Percentiles rank a stretch among this genome's conserved stretches.
These are phyloP conservation scores for Linnemannia elongata DNA, from an alignment of 192 early-diverging fungal genomes.

Conservation along the genomic window DNA sequence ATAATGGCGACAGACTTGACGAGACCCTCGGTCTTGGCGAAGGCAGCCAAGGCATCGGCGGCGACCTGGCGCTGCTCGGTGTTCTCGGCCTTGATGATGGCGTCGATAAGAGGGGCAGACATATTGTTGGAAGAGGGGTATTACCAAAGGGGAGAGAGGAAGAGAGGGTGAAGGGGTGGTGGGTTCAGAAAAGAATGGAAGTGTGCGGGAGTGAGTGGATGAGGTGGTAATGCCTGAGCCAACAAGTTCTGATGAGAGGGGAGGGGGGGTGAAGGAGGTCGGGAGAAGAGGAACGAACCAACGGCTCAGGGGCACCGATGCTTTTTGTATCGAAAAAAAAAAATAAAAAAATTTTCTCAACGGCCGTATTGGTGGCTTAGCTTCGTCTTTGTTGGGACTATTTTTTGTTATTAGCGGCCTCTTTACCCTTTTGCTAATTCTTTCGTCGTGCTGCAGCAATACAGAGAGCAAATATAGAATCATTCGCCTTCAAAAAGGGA, in stretches of 20 bases:
- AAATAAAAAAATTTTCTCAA: not conserved
- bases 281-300: constrained; percentile 41
- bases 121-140: constrained; percentile 9
- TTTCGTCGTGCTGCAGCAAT: too few species aligned
- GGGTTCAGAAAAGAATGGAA: constrained; percentile 22
- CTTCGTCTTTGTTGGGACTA: not conserved
- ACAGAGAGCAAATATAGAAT: too few species aligned
- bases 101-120: constrained; percentile 55
- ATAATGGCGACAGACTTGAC: constrained; percentile 73
- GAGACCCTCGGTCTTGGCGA: constrained; percentile 54
- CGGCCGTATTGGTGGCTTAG: not conserved
- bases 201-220: constrained; percentile 17
- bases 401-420: too few species aligned
- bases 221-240: constrained; percentile 25
- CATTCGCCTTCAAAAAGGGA: too few species aligned
- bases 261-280: constrained; percentile 12
- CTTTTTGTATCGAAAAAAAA: not conserved
- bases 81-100: constrained; percentile 57
- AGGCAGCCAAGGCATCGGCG: constrained; percentile 52
- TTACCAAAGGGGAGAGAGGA: not conserved
- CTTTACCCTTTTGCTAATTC: too few species aligned
- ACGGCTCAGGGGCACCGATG: constrained; percentile 12
- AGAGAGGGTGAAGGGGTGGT: not conserved
- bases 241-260: constrained; percentile 29
- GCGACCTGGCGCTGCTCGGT: constrained; percentile 54